These are phyloP conservation scores for Xylariomycetidae sp. DNA, from an alignment of 2,329 filamentous ascomycete species.

Conservation along the genomic window DNA sequence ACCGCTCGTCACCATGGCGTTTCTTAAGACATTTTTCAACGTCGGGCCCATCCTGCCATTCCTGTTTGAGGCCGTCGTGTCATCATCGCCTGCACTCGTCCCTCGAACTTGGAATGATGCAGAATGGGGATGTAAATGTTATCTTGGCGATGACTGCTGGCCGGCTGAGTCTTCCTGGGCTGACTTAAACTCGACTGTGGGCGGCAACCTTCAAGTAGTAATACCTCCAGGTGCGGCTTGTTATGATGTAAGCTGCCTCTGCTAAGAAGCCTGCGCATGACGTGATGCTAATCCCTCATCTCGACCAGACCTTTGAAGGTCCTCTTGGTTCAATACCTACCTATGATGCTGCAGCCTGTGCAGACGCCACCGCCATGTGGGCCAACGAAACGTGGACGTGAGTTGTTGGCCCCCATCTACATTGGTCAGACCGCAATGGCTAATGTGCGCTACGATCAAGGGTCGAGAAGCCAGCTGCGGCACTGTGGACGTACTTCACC, in stretches of 20 bases:
- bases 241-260: slow-evolving; percentile 22
- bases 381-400: slow-evolving; percentile 33
- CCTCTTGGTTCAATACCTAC: slow-evolving; percentile 31
- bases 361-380: slow-evolving; percentile 25
- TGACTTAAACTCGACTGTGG: slow-evolving; percentile 30
- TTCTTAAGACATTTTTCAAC: slow-evolving; percentile 5
- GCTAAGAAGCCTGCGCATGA: neutral
- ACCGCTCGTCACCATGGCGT: slow-evolving; percentile 15
- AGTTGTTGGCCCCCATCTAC: slow-evolving; percentile 21
- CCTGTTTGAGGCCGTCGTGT: too few relatives aligned
- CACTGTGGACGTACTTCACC: slow-evolving; percentile 38
- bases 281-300: slow-evolving; percentile 1
- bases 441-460: too few relatives aligned
- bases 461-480: slow-evolving; percentile 24
- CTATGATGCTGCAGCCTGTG: slow-evolving; percentile 31
- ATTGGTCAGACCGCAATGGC: too few relatives aligned
- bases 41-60: too few relatives aligned
- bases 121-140: slow-evolving; percentile 29
- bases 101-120: slow-evolving; percentile 21
- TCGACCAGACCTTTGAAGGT: slow-evolving; percentile 30
- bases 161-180: slow-evolving; percentile 22
- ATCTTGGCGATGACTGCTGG: slow-evolving; percentile 27
- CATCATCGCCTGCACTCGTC: slow-evolving; percentile 9
- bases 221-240: slow-evolving; percentile 29
- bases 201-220: slow-evolving; percentile 28